phyloP scores from a whole-genome alignment of 75 land plant species.

The Selaginella tamariscina region DNA sequence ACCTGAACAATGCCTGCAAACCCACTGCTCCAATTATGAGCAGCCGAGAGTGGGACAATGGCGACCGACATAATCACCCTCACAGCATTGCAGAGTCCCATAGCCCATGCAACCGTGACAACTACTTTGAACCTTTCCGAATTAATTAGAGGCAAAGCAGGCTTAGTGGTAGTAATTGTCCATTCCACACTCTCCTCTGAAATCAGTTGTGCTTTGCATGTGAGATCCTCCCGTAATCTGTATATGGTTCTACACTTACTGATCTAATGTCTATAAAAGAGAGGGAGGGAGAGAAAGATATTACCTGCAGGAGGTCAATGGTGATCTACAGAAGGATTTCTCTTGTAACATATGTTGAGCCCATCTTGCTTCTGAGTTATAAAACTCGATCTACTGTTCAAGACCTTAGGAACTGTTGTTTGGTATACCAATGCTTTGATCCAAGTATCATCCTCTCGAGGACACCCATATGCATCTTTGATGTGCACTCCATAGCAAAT shows the following conservation, averaged over 20 bases:
- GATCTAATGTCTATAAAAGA: too few relatives aligned
- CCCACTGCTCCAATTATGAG: constrained; percentile 55
- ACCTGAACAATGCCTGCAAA: constrained; percentile 87
- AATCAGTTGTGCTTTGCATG: background rate
- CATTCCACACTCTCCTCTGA: background rate
- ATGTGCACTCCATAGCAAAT: background rate
- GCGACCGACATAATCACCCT: constrained; percentile 92
- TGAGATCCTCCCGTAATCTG: background rate
- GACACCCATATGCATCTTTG: background rate
- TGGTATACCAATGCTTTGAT: background rate
- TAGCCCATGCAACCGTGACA: constrained; percentile 54
- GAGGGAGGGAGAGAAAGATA: too few relatives aligned
- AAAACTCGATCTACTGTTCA: too few relatives aligned
- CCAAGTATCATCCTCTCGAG: background rate
- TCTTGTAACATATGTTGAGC: too few relatives aligned
- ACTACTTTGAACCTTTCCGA: constrained; percentile 80
- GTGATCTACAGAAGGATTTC: too few relatives aligned
- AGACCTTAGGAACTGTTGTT: too few relatives aligned
- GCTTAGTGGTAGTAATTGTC: background rate
- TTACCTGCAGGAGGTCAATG: too few relatives aligned
- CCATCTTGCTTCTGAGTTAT: too few relatives aligned
- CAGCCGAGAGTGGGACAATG: constrained; percentile 54
- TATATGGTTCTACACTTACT: too few relatives aligned
- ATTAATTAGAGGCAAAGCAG: constrained; percentile 22
- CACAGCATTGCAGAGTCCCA: constrained; percentile 83